Conservation (phyloP, 208 protist species). For the Novymonas esmeraldas region DNA sequence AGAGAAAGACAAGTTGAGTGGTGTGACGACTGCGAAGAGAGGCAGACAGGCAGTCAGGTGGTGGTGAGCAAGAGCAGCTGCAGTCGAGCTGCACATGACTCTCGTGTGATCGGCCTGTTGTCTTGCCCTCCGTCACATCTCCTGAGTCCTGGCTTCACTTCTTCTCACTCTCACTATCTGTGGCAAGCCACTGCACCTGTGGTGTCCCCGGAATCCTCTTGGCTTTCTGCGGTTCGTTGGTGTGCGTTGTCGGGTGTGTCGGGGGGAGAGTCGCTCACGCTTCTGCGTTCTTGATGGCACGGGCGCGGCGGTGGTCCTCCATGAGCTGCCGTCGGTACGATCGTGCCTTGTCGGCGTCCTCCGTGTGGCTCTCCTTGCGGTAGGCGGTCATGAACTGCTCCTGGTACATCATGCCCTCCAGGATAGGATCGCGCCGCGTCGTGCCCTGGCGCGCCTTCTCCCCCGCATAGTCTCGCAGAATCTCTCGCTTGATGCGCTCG, state of each 20-base stretch:
- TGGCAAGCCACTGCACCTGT: too few relatives aligned
- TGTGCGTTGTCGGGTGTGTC: too few relatives aligned
- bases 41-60: too few relatives aligned
- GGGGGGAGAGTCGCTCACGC: too few relatives aligned
- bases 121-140: too few relatives aligned
- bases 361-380: constrained; percentile 34
- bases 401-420: constrained; percentile 84
- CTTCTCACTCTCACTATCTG: too few relatives aligned
- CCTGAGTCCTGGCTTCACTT: too few relatives aligned
- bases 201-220: not conserved
- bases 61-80: too few relatives aligned
- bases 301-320: constrained; percentile 41
- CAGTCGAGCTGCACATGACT: too few relatives aligned
- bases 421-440: constrained; percentile 53
- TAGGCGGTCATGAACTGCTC: constrained; percentile 84
- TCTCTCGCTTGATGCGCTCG: constrained; percentile 73
- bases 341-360: constrained; percentile 48
- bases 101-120: too few relatives aligned
- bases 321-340: constrained; percentile 62
- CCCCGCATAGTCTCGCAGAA: constrained; percentile 71
- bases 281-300: constrained; percentile 30
- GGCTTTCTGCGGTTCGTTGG: not conserved
- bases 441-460: constrained; percentile 26
- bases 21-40: not conserved
- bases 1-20: not conserved